phyloP scores from a whole-genome alignment of 768 basidiomycete genomes.

The Asterophora lycoperdoides region DNA sequence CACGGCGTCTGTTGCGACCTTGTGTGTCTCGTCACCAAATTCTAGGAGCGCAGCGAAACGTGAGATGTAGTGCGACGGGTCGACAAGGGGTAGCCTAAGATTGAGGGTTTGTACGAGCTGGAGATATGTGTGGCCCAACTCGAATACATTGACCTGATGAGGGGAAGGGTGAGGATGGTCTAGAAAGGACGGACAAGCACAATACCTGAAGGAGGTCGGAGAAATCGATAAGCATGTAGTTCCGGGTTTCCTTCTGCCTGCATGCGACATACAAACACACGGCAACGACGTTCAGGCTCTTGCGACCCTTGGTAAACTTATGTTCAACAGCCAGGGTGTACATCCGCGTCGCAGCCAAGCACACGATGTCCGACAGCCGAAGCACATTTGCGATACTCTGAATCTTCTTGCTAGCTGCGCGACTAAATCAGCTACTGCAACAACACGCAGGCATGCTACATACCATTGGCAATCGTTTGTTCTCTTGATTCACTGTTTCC shows the following conservation, averaged over 20 bases:
- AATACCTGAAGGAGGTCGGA: conserved; percentile 87
- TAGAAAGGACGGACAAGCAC: neutral
- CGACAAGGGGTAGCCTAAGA: conserved; percentile 82
- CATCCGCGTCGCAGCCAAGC: conserved; percentile 76
- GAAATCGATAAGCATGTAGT: conserved; percentile 98
- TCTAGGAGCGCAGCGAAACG: conserved; percentile 93
- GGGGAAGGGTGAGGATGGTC: neutral
- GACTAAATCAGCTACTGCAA: conserved; percentile 2
- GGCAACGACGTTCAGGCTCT: conserved; percentile 90
- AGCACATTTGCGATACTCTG: conserved; percentile 76
- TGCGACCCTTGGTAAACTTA: conserved; percentile 91
- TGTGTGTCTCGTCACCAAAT: conserved; percentile 91
- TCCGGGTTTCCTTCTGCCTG: conserved; percentile 83
- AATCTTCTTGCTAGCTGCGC: conserved; percentile 75
- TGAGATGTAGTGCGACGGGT: conserved; percentile 95
- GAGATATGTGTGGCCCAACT: conserved; percentile 93
- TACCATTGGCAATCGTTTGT: conserved; percentile 88
- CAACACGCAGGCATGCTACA: conserved; percentile 17
- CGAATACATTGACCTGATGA: conserved; percentile 93
- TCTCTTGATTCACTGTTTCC: conserved; percentile 81
- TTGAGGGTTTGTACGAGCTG: conserved; percentile 88
- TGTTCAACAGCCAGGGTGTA: conserved; percentile 93
- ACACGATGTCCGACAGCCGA: conserved; percentile 74
- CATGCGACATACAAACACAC: conserved; percentile 95
- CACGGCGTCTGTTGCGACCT: conserved; percentile 89